These are phyloP conservation scores for Rhododendron vialii DNA, from an alignment of 148 eudicot species.

Conservation along the genomic window DNA sequence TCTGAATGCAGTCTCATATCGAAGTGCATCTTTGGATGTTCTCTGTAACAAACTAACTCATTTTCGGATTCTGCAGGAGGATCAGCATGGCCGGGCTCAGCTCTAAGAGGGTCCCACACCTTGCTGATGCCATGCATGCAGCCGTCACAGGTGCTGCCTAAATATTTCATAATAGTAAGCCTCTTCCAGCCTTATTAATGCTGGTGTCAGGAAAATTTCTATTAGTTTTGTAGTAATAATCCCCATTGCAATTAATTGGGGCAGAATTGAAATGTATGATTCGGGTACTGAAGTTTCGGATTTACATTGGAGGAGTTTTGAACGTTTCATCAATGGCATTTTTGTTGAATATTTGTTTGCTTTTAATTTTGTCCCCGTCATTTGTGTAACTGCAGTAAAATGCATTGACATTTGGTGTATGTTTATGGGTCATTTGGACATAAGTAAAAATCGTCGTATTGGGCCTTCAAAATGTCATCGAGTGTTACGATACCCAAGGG, in stretches of 20 bases:
- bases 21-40: background rate
- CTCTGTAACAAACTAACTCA: background rate
- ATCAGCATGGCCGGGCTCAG: slow-evolving; percentile 99
- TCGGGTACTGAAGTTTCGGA: background rate
- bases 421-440: background rate
- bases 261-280: background rate
- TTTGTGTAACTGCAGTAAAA: background rate
- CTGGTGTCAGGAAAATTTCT: background rate
- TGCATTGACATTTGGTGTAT: background rate
- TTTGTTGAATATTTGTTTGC: background rate
- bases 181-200: slow-evolving; percentile 5
- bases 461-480: background rate
- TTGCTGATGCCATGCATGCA: slow-evolving; percentile 93
- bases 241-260: background rate
- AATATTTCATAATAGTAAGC: background rate
- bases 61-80: slow-evolving; percentile 45
- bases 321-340: background rate
- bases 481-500: background rate
- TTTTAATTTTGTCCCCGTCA: background rate
- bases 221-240: slow-evolving; percentile 9
- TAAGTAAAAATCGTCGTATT: background rate
- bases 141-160: slow-evolving; percentile 58
- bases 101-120: slow-evolving; percentile 81
- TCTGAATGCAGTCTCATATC: background rate
- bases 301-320: background rate